Evolutionary conservation across 202 grass and related monocot species (phyloP), one percentile per base, ranked within the genome.

Genomic region (Elaeis oleifera): DNA sequence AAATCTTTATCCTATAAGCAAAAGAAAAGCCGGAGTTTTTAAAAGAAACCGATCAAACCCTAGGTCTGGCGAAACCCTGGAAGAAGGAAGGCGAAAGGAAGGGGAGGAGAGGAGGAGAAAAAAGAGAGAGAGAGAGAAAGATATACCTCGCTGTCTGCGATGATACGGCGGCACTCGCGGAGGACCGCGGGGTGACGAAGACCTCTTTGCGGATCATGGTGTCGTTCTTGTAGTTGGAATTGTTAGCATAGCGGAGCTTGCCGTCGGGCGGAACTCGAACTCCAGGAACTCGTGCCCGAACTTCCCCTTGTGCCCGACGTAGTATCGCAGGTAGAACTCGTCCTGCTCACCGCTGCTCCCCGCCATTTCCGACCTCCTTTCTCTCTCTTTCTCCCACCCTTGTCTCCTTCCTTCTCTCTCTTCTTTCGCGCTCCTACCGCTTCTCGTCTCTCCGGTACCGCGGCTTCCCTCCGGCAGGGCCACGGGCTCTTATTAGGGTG

Each of bases 151-250:
- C 81, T 83, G 23, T 96, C 92, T 26, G 81, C 69, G 73, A 96
- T 91, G 79, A 96, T 90, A 24, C 84, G 61, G 67, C 87, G 73
- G 2, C 84, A 89, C 84, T 96, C 92, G 71, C 87, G 84, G 44
- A 96, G 76, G 63, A 96, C 92, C 49, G 81, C 86, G 27, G 84
- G 63, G 79, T 85, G 63, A 96, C 81, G 70, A 96, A 96, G 58
- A 96, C 87, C 81, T 96, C 90, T 87, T 90, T 96, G 70, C 90
- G 90, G 72, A 96, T 96, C 90, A 96, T 96, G 73, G 90, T 96
- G 87, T 96, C 90, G 71, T 96, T 96, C 79, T 96, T 96, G 87
- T 90, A 96, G 81, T 96, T 96, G 68, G 87, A 96, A 84, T 96
- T 96, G 76, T 96, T 96, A 59, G 87, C 91, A 81, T 96, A 96